Percentiles rank a stretch among this genome's conserved stretches.
Evolutionary conservation across 1,284 basidiomycete species (phyloP).

Genomic region (Cerioporus squamosus): DNA sequence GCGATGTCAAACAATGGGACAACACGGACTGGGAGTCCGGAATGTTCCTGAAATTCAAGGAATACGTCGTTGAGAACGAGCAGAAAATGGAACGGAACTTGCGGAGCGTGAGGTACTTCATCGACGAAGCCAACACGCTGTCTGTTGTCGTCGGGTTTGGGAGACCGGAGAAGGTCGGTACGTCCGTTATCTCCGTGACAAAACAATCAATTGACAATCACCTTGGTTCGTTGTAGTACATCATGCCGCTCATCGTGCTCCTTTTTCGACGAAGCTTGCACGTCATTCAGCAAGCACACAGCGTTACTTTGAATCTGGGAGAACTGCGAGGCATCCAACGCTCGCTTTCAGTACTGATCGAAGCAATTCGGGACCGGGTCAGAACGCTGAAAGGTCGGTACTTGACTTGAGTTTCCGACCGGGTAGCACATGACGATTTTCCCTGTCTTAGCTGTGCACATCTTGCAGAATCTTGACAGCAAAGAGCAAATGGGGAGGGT

Average conservation of each 20-base stretch:
- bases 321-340: slow-evolving; percentile 4
- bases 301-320: background rate
- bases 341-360: background rate
- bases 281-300: slow-evolving; percentile 2
- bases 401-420: background rate
- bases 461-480: slow-evolving; percentile 29
- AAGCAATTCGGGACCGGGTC: slow-evolving; percentile 1
- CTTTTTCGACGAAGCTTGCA: slow-evolving; percentile 5
- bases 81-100: slow-evolving; percentile 19
- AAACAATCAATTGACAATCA: too few relatives aligned
- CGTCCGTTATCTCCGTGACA: background rate
- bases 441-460: slow-evolving; percentile 37
- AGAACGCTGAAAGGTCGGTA: background rate
- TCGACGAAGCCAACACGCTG: slow-evolving; percentile 30
- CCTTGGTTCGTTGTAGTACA: background rate
- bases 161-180: slow-evolving; percentile 27
- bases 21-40: background rate
- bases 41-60: slow-evolving; percentile 21
- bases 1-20: background rate
- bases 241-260: slow-evolving; percentile 16
- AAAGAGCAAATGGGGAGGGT: slow-evolving; percentile 29
- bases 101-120: slow-evolving; percentile 21
- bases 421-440: background rate
- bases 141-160: slow-evolving; percentile 19
- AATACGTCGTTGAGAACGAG: slow-evolving; percentile 27